phyloP scores from a whole-genome alignment of 2,329 filamentous ascomycete genomes.

The Xylaria sp. region DNA sequence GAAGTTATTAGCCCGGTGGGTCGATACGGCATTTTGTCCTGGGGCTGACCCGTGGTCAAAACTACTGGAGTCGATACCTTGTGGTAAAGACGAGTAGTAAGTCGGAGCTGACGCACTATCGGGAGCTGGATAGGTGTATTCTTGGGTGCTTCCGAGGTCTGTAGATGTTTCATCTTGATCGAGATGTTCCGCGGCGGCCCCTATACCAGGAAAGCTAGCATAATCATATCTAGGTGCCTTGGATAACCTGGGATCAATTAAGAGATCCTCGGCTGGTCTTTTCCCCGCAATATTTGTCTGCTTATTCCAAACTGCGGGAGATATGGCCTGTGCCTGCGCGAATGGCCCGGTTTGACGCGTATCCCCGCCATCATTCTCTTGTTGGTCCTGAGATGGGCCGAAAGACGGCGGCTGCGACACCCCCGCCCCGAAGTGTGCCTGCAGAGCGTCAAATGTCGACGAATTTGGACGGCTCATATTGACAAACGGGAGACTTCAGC shows the following conservation, averaged over 20 bases:
- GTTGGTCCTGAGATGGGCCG: neutral
- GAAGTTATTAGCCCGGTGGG: constrained; percentile 18
- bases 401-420: constrained; percentile 17
- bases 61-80: neutral
- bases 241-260: constrained; percentile 27
- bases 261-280: constrained; percentile 13
- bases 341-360: neutral
- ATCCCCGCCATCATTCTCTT: constrained; percentile 2
- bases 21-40: neutral
- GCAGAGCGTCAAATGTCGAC: constrained; percentile 44
- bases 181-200: neutral
- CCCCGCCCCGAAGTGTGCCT: constrained; percentile 42
- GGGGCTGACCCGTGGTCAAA: constrained; percentile 1
- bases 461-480: constrained; percentile 43
- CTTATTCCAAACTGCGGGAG: constrained; percentile 9
- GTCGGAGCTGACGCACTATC: neutral
- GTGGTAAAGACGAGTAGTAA: neutral
- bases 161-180: neutral
- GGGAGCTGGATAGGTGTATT: constrained; percentile 22
- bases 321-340: neutral
- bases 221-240: constrained; percentile 8
- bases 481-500: constrained; percentile 11
- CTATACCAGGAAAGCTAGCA: neutral
- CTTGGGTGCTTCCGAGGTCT: neutral
- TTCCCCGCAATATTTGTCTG: constrained; percentile 7